Percentiles rank a stretch among this genome's conserved stretches.
Evolutionary conservation across 495 filamentous ascomycete species (phyloP).

Genomic region (Penicillium verhagenii): DNA sequence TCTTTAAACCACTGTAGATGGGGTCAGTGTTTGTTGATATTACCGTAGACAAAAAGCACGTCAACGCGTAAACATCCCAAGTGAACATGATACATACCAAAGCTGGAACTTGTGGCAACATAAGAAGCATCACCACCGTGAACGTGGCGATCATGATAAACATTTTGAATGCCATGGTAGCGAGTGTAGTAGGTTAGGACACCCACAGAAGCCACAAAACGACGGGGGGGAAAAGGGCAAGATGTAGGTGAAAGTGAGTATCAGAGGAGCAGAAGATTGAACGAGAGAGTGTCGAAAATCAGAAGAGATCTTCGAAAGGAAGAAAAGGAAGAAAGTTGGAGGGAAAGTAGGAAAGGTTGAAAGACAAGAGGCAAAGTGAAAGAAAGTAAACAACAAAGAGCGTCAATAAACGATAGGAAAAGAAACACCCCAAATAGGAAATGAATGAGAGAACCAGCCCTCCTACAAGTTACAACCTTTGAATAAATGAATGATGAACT

Average conservation of each 20-base stretch:
- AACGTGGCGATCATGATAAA: no score
- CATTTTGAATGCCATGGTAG: background rate
- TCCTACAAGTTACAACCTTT: no score
- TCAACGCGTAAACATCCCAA: no score
- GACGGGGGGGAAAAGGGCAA: background rate
- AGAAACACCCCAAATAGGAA: background rate
- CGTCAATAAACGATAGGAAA: background rate
- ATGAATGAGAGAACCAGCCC: background rate
- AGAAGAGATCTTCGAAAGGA: background rate
- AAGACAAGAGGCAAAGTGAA: background rate
- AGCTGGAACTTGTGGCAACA: background rate
- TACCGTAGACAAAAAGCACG: no score
- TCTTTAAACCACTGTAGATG: background rate
- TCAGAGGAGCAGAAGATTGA: background rate
- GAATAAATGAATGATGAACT: background rate
- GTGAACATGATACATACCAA: background rate
- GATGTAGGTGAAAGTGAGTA: background rate
- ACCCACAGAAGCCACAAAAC: background rate
- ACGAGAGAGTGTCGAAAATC: background rate
- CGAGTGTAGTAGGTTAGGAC: background rate
- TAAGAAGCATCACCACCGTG: background rate
- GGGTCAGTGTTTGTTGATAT: background rate
- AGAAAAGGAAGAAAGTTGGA: background rate
- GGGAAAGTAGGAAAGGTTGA: slow-evolving; percentile 13
- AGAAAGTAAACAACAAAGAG: background rate